Percentiles rank a stretch among this genome's conserved stretches.
phyloP scores from a whole-genome alignment of 164 flowering plant genomes.

The Taxillus chinensis region DNA sequence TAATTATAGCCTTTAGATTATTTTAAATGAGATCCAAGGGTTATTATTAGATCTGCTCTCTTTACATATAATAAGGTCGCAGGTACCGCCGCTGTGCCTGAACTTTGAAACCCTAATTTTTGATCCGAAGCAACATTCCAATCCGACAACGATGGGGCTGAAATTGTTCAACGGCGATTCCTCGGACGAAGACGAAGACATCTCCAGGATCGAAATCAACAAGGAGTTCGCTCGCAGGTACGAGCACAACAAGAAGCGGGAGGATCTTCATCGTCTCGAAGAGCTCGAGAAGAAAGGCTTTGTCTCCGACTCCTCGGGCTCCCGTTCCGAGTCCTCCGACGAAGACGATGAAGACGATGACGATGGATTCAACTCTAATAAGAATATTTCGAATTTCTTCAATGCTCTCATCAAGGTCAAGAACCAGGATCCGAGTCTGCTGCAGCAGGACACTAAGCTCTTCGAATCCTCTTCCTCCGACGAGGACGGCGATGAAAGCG shows the following conservation, averaged over 20 bases:
- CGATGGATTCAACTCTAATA: slow-evolving; percentile 5
- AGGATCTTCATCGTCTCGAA: slow-evolving; percentile 55
- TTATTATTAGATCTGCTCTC: too few relatives aligned
- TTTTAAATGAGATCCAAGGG: too few relatives aligned
- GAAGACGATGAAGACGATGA: slow-evolving; percentile 17
- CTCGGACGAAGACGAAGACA: slow-evolving; percentile 23
- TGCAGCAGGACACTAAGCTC: slow-evolving; percentile 38
- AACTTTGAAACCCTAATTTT: too few relatives aligned
- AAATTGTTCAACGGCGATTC: slow-evolving; percentile 39
- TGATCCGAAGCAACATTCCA: too few relatives aligned
- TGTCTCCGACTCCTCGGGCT: slow-evolving; percentile 20
- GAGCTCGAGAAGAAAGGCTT: slow-evolving; percentile 59
- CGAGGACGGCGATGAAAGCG: slow-evolving; percentile 15
- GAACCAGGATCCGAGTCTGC: slow-evolving; percentile 54
- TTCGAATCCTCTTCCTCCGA: slow-evolving; percentile 24
- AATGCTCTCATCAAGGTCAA: slow-evolving; percentile 46
- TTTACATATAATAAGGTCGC: too few relatives aligned
- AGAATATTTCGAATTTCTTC: slow-evolving; percentile 33
- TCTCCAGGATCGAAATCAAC: slow-evolving; percentile 49
- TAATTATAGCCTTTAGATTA: too few relatives aligned
- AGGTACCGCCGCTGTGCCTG: too few relatives aligned
- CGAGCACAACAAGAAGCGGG: slow-evolving; percentile 76
- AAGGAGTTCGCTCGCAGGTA: slow-evolving; percentile 46
- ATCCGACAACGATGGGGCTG: slow-evolving; percentile 14
- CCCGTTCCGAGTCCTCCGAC: slow-evolving; percentile 16